Conservation (phyloP, 768 basidiomycete genomes). For the Calocybe cyanea region DNA sequence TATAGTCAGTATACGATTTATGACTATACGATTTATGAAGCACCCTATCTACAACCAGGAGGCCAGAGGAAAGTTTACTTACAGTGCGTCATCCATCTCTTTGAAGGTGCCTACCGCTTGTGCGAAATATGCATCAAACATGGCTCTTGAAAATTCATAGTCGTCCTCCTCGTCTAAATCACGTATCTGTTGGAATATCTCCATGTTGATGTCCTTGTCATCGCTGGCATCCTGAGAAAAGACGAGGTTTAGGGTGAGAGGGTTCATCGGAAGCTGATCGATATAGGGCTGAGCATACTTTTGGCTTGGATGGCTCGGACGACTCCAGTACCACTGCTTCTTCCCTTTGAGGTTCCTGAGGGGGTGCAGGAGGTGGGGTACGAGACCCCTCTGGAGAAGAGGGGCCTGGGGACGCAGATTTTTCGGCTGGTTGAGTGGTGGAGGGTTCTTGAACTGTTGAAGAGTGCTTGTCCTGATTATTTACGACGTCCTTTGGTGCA, state of each 20-base stretch:
- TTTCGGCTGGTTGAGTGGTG: slow-evolving; percentile 1
- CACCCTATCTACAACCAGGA: not conserved
- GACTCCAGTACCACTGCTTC: too few species aligned
- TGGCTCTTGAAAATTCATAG: slow-evolving; percentile 71
- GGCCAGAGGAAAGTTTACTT: slow-evolving; percentile 34
- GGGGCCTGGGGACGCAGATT: slow-evolving; percentile 1
- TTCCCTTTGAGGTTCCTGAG: slow-evolving; percentile 1
- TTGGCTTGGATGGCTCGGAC: not conserved
- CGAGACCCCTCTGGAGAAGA: not conserved
- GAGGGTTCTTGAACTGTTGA: not conserved
- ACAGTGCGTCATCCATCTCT: slow-evolving; percentile 79
- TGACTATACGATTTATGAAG: not conserved
- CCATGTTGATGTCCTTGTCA: slow-evolving; percentile 51
- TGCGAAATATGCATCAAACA: slow-evolving; percentile 76
- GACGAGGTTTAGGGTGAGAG: slow-evolving; percentile 3
- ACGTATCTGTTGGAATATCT: slow-evolving; percentile 80
- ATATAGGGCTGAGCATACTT: slow-evolving; percentile 2
- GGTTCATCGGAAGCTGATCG: slow-evolving; percentile 3
- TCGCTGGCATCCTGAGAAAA: slow-evolving; percentile 3
- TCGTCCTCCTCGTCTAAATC: slow-evolving; percentile 80
- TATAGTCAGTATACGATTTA: not conserved
- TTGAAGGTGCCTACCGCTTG: slow-evolving; percentile 78
- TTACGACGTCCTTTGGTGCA: too few species aligned
- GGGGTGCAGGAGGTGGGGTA: slow-evolving; percentile 1
- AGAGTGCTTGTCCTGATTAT: not conserved